Percentiles rank a stretch among this genome's conserved stretches.
These are phyloP conservation scores for Ophiocytium majus DNA, from an alignment of 352 stramenopile genomes.

Conservation along the genomic window DNA sequence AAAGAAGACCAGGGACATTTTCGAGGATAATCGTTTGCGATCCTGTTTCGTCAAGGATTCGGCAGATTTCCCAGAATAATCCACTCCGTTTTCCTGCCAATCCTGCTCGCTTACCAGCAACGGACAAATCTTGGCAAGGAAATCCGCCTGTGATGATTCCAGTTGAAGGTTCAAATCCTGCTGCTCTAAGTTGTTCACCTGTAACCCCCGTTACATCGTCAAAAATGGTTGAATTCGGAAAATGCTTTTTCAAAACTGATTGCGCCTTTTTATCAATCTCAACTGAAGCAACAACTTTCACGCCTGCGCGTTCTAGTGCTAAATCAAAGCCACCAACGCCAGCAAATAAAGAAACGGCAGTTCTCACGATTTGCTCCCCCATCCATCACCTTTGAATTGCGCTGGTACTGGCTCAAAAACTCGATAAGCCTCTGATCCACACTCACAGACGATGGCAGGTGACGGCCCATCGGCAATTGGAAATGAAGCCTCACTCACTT, in stretches of 20 bases:
- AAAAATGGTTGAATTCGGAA: background rate
- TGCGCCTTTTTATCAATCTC: background rate
- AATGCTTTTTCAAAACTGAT: background rate
- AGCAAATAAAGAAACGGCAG: too few species aligned
- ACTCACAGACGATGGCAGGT: too few species aligned
- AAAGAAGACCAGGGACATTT: slow-evolving; percentile 5
- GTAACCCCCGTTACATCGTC: too few species aligned
- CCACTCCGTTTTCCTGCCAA: background rate
- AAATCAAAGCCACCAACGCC: too few species aligned
- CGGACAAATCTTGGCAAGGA: background rate
- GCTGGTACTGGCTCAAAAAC: too few species aligned
- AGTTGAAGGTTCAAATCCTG: background rate
- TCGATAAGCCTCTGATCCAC: too few species aligned
- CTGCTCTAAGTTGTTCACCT: too few species aligned
- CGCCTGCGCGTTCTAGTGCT: too few species aligned
- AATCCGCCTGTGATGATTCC: background rate
- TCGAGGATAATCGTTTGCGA: background rate
- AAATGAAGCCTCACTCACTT: too few species aligned
- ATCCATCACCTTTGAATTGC: too few species aligned
- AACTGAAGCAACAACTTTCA: background rate
- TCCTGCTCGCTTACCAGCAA: background rate
- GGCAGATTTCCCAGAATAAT: background rate
- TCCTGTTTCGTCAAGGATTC: background rate
- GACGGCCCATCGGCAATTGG: too few species aligned
- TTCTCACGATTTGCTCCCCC: too few species aligned